Percentiles rank a stretch among this genome's conserved stretches.
These are phyloP conservation scores for Seiridium cupressi DNA, from an alignment of 2,329 filamentous ascomycete species.

Conservation along the genomic window DNA sequence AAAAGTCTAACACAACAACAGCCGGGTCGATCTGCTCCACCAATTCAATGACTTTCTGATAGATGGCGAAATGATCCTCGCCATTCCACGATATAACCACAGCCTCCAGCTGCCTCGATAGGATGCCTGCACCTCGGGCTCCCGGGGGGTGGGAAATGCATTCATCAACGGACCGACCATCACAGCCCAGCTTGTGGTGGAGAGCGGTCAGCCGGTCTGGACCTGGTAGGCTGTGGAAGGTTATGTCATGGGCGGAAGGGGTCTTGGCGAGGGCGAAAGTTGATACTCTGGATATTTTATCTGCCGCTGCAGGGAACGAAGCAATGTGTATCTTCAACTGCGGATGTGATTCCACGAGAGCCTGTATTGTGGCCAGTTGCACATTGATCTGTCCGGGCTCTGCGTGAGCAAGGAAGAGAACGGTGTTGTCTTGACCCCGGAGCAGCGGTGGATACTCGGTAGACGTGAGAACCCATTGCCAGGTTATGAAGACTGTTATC, in stretches of 20 bases:
- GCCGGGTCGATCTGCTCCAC: conserved; percentile 17
- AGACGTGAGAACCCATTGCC: background rate
- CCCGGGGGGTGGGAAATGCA: background rate
- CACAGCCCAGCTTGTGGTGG: background rate
- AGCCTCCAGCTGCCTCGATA: background rate
- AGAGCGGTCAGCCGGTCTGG: conserved; percentile 3
- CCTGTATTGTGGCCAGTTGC: conserved; percentile 31
- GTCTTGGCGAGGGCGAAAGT: conserved; percentile 14
- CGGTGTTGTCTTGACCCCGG: conserved; percentile 24
- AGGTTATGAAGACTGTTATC: background rate
- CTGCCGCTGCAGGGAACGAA: conserved; percentile 23
- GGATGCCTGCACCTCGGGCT: background rate
- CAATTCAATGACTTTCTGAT: conserved; percentile 2
- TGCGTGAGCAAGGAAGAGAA: conserved; percentile 31
- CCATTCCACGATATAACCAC: background rate
- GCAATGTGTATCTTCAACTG: conserved; percentile 32
- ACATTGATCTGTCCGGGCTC: conserved; percentile 35
- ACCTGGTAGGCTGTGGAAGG: conserved; percentile 17
- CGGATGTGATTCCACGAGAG: conserved; percentile 30
- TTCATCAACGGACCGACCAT: background rate
- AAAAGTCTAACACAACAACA: conserved; percentile 15
- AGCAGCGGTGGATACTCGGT: background rate
- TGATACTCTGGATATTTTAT: conserved; percentile 12
- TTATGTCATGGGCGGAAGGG: conserved; percentile 15
- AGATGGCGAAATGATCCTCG: background rate